Conservation (phyloP, 2,329 filamentous ascomycete species). For the Clarireedia homoeocarpa region DNA sequence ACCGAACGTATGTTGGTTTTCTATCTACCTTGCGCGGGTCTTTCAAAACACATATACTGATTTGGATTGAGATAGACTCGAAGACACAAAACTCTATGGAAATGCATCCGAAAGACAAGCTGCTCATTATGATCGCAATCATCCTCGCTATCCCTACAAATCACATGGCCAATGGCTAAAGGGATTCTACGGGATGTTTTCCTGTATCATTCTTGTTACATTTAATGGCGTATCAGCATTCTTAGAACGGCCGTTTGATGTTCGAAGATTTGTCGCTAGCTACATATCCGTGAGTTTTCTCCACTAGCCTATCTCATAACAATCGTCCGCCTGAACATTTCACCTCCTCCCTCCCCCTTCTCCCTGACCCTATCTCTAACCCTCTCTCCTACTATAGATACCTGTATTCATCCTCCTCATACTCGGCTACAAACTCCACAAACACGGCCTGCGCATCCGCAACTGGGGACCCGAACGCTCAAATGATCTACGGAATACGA, state of each 20-base stretch:
- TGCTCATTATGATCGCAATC: constrained; percentile 31
- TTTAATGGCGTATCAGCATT: constrained; percentile 33
- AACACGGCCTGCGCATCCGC: constrained; percentile 27
- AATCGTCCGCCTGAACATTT: not conserved
- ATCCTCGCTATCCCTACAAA: constrained; percentile 33
- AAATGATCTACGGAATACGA: constrained; percentile 29
- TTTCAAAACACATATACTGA: not conserved
- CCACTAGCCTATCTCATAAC: not conserved
- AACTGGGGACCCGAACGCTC: constrained; percentile 30
- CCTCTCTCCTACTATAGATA: constrained; percentile 17
- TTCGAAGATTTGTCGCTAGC: constrained; percentile 32
- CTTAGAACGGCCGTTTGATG: constrained; percentile 31
- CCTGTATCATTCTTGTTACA: constrained; percentile 29
- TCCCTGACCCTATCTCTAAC: not conserved
- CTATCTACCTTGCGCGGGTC: not conserved
- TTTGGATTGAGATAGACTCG: constrained; percentile 24
- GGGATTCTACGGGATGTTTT: constrained; percentile 30
- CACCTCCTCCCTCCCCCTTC: not conserved
- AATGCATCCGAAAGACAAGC: constrained; percentile 33
- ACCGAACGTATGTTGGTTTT: constrained; percentile 27
- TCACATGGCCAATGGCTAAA: constrained; percentile 35
- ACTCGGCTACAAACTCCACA: constrained; percentile 30
- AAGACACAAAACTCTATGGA: constrained; percentile 33
- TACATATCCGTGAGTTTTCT: constrained; percentile 33
- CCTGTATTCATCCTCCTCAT: constrained; percentile 31